Conservation (phyloP, 306 rosid genomes). For the Cucurbita argyrosperma region DNA sequence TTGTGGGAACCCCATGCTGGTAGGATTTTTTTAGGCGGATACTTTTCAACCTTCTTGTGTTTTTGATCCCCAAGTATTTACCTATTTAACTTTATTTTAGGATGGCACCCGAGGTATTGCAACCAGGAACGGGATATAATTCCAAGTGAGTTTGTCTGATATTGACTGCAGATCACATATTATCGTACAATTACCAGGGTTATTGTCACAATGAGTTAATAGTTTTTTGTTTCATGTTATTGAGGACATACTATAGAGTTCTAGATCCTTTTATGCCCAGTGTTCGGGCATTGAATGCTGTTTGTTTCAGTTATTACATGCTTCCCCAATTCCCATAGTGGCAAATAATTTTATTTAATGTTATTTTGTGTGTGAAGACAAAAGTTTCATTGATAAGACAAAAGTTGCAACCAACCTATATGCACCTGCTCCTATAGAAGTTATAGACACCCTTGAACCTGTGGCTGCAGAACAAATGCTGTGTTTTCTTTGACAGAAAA, state of each 20-base stretch:
- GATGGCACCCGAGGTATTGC: constrained; percentile 99
- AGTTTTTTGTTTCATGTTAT: background rate
- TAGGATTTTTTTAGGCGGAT: constrained; percentile 5
- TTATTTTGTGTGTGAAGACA: background rate
- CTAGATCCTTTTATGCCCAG: background rate
- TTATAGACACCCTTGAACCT: background rate
- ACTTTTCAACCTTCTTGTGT: background rate
- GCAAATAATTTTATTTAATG: background rate
- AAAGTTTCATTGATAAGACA: background rate
- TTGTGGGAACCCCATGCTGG: constrained; percentile 99
- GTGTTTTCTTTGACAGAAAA: background rate
- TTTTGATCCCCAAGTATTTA: background rate
- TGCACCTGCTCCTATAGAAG: background rate
- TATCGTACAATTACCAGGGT: background rate
- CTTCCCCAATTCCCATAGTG: background rate
- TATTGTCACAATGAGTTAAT: background rate
- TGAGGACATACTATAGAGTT: background rate
- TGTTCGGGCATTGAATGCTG: background rate
- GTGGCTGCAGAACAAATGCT: background rate
- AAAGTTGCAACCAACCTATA: background rate
- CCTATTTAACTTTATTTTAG: constrained; percentile 19
- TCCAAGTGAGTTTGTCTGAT: constrained; percentile 55
- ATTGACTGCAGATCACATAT: background rate
- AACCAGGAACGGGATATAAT: constrained; percentile 95
- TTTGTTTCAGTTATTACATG: constrained; percentile 1